A percentile compares a stretch with the other conserved stretches of the same genome.
These are phyloP conservation scores for Wickerhamomyces subpelliculosus DNA, from an alignment of 805 yeast species.

Conservation along the genomic window DNA sequence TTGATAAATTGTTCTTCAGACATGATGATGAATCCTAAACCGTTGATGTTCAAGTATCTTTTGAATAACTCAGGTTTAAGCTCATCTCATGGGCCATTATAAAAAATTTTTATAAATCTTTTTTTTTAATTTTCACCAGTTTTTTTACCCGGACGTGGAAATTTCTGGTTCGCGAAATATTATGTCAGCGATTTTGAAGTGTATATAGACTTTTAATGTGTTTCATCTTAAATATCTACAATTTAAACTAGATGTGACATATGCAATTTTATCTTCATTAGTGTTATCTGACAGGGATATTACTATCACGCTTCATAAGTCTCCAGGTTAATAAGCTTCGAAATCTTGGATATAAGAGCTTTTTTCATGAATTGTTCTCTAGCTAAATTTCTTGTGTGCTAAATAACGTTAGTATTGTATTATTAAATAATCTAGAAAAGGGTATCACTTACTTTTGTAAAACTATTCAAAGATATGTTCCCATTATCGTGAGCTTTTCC, in stretches of 20 bases:
- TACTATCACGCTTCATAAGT: no score
- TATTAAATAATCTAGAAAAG: no score
- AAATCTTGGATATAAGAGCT: constrained; percentile 37
- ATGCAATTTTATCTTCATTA: no score
- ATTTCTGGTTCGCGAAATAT: no score
- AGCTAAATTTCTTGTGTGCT: constrained; percentile 42
- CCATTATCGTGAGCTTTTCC: constrained; percentile 49
- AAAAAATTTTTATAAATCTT: no score
- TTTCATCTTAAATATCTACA: no score
- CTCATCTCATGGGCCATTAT: no score
- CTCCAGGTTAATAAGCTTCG: constrained; percentile 11
- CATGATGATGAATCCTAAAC: constrained; percentile 28
- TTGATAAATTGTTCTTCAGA: constrained; percentile 72
- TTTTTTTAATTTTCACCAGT: not conserved
- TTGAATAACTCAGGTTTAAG: not conserved
- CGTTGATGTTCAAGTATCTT: constrained; percentile 1
- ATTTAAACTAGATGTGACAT: no score
- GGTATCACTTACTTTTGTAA: constrained; percentile 27
- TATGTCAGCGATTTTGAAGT: no score
- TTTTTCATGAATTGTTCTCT: constrained; percentile 56
- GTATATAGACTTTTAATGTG: no score
- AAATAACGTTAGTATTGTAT: not conserved
- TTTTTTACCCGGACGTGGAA: no score
- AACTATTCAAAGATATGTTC: constrained; percentile 33
- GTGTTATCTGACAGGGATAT: no score